Percentiles rank a stretch among this genome's conserved stretches.
These are phyloP conservation scores for Xylariaceae sp. DNA, from an alignment of 2,329 filamentous ascomycete species.

Conservation along the genomic window DNA sequence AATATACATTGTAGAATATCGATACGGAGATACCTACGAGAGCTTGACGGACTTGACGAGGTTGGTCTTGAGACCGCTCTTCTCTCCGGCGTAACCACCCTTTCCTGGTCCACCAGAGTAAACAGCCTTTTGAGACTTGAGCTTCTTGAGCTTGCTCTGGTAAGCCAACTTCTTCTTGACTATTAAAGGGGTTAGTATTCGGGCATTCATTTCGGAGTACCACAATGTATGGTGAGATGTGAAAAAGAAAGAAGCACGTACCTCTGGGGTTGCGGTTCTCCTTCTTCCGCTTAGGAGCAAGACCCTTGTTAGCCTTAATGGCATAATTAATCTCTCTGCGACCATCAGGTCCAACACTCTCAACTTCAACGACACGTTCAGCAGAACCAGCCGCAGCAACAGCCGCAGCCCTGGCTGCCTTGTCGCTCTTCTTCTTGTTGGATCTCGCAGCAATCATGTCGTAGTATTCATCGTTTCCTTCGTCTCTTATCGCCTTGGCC, in stretches of 20 bases:
- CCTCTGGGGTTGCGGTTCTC: constrained; percentile 85
- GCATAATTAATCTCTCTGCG: constrained; percentile 89
- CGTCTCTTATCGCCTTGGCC: constrained; percentile 46
- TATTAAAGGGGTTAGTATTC: constrained; percentile 4
- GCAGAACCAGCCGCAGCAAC: constrained; percentile 58
- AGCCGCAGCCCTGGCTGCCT: constrained; percentile 52
- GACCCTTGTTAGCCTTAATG: constrained; percentile 96
- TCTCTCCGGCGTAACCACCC: constrained; percentile 84
- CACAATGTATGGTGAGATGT: not conserved
- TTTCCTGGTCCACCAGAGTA: constrained; percentile 82
- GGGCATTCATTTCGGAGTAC: no score
- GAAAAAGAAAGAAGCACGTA: constrained; percentile 2
- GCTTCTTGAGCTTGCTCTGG: constrained; percentile 95
- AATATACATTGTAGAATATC: not conserved
- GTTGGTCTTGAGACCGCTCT: constrained; percentile 91
- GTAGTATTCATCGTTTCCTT: constrained; percentile 77
- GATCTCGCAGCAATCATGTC: constrained; percentile 71
- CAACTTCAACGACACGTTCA: constrained; percentile 58
- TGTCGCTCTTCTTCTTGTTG: constrained; percentile 69
- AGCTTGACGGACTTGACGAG: constrained; percentile 92
- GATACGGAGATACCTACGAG: constrained; percentile 6
- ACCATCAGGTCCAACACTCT: constrained; percentile 71
- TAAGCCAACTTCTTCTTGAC: constrained; percentile 93
- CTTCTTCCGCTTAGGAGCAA: constrained; percentile 86
- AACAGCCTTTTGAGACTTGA: constrained; percentile 75